Evolutionary conservation across 2,329 filamentous ascomycete species (phyloP).

Genomic region (Ophiostoma sp.): DNA sequence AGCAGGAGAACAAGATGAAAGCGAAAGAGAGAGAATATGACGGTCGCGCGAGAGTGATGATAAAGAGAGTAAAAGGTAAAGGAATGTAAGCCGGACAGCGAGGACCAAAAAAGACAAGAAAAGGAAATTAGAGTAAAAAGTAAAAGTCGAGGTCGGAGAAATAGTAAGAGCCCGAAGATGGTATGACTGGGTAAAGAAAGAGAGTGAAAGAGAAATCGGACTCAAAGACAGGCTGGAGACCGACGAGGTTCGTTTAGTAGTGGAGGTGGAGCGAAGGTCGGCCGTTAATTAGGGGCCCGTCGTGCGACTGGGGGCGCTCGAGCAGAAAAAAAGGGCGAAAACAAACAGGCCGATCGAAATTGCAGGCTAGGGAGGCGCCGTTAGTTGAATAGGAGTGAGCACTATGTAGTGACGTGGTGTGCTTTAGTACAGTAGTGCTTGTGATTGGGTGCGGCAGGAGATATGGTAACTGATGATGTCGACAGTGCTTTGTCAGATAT

Average conservation of each 20-base stretch:
- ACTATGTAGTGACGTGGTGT: not conserved
- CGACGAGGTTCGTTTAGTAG: slow-evolving; percentile 23
- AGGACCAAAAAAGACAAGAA: slow-evolving; percentile 7
- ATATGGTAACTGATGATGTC: slow-evolving; percentile 13
- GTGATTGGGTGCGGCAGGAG: not conserved
- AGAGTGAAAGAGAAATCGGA: slow-evolving; percentile 9
- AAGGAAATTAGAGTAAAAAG: not conserved
- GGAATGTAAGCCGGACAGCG: slow-evolving; percentile 8
- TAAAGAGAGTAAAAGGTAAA: not conserved
- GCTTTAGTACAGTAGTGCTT: not conserved
- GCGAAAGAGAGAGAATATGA: not conserved
- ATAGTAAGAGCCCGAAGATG: slow-evolving; percentile 13
- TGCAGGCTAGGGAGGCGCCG: slow-evolving; percentile 6
- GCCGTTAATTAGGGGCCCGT: slow-evolving; percentile 24
- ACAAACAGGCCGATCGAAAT: slow-evolving; percentile 16
- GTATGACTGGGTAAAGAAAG: not conserved
- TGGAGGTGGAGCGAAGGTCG: slow-evolving; percentile 26
- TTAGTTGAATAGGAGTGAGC: slow-evolving; percentile 9
- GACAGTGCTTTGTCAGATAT: slow-evolving; percentile 1
- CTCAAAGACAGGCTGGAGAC: not conserved
- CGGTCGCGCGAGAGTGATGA: not conserved
- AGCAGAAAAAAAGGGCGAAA: not conserved
- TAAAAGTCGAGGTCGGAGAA: not conserved
- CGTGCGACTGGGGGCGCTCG: slow-evolving; percentile 24
- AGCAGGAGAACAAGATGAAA: not conserved